These are phyloP conservation scores for Euphorbia pulcherrima DNA, from an alignment of 345 rosid genomes.

Conservation along the genomic window DNA sequence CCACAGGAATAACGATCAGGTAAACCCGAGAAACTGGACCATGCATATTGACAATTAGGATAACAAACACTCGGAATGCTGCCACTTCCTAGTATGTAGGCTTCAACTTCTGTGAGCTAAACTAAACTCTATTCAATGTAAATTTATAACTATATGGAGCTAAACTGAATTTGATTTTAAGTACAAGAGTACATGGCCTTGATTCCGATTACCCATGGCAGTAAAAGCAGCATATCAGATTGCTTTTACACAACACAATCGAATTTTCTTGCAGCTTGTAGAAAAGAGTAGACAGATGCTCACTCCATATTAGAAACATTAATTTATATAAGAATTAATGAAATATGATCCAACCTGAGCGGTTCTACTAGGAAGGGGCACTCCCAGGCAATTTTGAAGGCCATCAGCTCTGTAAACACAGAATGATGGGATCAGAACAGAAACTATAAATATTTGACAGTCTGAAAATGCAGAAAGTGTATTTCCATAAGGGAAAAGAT, in stretches of 20 bases:
- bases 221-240: not conserved
- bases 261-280: not conserved
- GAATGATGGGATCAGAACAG: constrained; percentile 12
- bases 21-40: not conserved
- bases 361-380: constrained; percentile 77
- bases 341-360: constrained; percentile 64
- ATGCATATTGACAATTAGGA: not conserved
- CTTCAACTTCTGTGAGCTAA: no score
- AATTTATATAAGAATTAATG: not conserved
- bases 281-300: not conserved
- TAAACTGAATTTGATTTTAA: no score
- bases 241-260: no score
- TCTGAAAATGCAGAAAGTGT: constrained; percentile 13
- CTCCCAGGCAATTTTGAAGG: constrained; percentile 64
- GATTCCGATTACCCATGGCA: not conserved
- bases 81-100: no score
- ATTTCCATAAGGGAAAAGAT: not conserved
- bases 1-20: not conserved
- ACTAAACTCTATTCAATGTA: no score
- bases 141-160: no score
- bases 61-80: no score
- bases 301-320: not conserved
- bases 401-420: constrained; percentile 65
- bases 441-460: constrained; percentile 1
- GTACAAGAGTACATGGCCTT: not conserved